Base-by-base conservation (phyloP, 2,329 filamentous ascomycete species). In the Zasmidium angulare region DNA sequence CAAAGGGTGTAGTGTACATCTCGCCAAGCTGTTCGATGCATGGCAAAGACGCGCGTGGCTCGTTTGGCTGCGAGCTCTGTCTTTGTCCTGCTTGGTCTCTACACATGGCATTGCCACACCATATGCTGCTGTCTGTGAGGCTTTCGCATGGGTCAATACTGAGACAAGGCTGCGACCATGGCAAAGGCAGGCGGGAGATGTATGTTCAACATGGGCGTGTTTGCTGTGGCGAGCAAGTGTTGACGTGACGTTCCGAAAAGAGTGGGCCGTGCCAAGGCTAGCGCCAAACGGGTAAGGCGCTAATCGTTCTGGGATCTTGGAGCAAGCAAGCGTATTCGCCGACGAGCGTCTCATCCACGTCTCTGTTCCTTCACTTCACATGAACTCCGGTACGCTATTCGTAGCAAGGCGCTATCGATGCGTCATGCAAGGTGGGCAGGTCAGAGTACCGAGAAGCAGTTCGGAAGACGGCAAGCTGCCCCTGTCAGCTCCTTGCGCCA, bases 11-110 rank as follows among this genome's bases (percentile, higher is more conserved):
- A 14, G 26, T 14, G 56, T 40, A 40, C 47, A 58, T 51, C 55
- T 36, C n/a, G 56, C 56, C 56, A 58, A 58, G 56, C 29, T 36
- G 50, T 40, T 51, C 36, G 49, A 43, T 58, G 56, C 56, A 47
- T 50, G 50, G 50, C 55, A 26, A 43, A 58, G 43, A 43, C 29
- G n/a, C n/a, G 36, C n/a, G 26, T 29, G 26, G 26, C 26, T 6
- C 26, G 26, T 11, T n/a, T 11, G 11, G 36, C 36, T 43, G 36
- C 11, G n/a, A 17, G 36, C 12, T 19, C 36, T 17, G 3, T 43
- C 36, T 43, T 43, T 43, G 36, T 43, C 14, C 36, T 14, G 36
- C 36, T 43, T 43, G 9, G 36, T 43, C 14, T 7, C n/a, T 19
- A 17, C n/a, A 17, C n/a, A 10, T 43, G 36, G 14, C 36, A 3